A percentile compares a stretch with the other conserved stretches of the same genome.
Conservation (phyloP, 768 basidiomycete genomes). For the Serendipita indica region DNA sequence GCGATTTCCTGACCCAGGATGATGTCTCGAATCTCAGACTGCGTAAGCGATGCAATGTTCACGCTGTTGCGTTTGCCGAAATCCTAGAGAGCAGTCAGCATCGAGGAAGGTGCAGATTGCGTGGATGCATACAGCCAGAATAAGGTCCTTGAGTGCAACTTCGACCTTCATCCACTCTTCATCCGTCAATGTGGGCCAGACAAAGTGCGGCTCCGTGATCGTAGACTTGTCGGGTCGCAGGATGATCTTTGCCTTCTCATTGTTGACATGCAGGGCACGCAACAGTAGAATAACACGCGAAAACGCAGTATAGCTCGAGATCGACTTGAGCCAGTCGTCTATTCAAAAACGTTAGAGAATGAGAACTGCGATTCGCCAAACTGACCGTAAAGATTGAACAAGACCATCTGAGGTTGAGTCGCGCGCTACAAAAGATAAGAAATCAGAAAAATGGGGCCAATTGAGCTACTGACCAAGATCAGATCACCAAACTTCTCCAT, state of each 20-base stretch:
- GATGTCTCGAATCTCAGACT: conserved; percentile 93
- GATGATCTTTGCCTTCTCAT: conserved; percentile 98
- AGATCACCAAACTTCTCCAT: conserved; percentile 99
- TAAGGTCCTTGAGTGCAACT: conserved; percentile 95
- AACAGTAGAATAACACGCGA: conserved; percentile 93
- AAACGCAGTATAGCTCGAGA: conserved; percentile 98
- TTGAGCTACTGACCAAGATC: conserved; percentile 46
- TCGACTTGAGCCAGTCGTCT: conserved; percentile 99
- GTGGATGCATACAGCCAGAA: conserved; percentile 50
- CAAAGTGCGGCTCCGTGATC: conserved; percentile 92
- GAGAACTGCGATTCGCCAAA: conserved; percentile 5
- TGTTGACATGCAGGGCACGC: conserved; percentile 95
- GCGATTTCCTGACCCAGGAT: conserved; percentile 98
- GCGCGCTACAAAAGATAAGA: conserved; percentile 45
- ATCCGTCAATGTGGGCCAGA: conserved; percentile 86
- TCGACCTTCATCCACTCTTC: conserved; percentile 99
- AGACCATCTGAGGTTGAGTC: conserved; percentile 97
- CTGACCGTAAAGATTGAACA: conserved; percentile 88
- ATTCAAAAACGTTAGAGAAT: conserved; percentile 10
- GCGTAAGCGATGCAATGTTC: conserved; percentile 93
- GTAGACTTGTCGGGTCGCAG: conserved; percentile 94
- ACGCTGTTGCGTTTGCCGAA: conserved; percentile 99
- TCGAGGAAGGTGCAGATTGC: conserved; percentile 11
- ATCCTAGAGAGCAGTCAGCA: conserved; percentile 37
- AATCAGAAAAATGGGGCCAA: not conserved